Base-by-base conservation (phyloP, 495 filamentous ascomycete species). In the Penicillium pulvis region DNA sequence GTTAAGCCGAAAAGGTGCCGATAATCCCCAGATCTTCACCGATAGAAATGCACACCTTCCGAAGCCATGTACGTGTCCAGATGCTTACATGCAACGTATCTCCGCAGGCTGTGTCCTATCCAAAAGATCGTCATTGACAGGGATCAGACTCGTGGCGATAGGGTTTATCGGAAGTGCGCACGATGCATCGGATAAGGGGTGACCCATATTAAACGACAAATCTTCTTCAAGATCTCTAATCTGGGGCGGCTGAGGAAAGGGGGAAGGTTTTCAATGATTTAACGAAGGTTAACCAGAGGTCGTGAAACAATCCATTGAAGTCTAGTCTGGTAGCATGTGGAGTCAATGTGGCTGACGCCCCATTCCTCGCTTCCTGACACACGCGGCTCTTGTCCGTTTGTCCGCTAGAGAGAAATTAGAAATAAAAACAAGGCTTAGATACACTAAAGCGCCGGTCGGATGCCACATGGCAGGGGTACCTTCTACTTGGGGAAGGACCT, bases 101-200 rank as follows among this genome's bases (percentile, higher is more conserved):
- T 28, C 28, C 28, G 28, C 28, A 3, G 28, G 28, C 4, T 28
- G 28, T 28, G 28, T 7, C 6, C 28, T 28, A 7, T 28, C 28
- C 28, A 17, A 43, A 9, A 6, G 43, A 47, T 47, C 53, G 19
- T 46, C 48, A 36, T 36, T 6, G 46, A 57, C 45, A 57, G 56
- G 56, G 56, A 51, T 46, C 8, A 35, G n/a, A 41, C 56, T 33
- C 41, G 42, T 52, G 56, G 56, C 28, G 48, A 53, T 52, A n/a
- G 20, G 53, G 56, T 58, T 58, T 58, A 46, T 58, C 56, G 56
- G 49, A 58, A 51, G 19, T 23, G 20, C 20, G 20, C 20, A 39
- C 26, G 20, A 23, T 53, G 28, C 56, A 52, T 58, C 56, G 56
- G 54, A 56, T 56, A 47, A 35, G 45, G 10, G 43, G 46, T 24